A percentile compares a stretch with the other conserved stretches of the same genome.
phyloP scores from a whole-genome alignment of 345 rosid genomes.

The Rhodomyrtus tomentosa region DNA sequence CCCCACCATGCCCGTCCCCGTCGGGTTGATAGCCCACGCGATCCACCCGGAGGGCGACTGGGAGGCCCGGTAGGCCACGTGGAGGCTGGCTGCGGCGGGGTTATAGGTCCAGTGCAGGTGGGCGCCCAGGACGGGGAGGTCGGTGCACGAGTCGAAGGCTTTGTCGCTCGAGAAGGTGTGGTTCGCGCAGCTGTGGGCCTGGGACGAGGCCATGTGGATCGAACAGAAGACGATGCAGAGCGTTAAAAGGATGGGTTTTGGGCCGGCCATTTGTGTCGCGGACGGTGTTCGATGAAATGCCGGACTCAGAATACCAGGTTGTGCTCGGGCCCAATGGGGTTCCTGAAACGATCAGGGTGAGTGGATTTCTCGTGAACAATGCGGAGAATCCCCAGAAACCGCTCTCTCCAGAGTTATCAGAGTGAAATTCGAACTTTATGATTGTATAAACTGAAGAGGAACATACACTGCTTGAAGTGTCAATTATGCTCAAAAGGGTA shows the following conservation, averaged over 20 bases:
- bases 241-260: not conserved
- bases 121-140: slow-evolving; percentile 20
- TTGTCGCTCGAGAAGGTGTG: slow-evolving; percentile 12
- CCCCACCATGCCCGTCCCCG: slow-evolving; percentile 20
- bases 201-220: not conserved
- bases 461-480: not conserved
- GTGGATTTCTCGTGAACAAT: not conserved
- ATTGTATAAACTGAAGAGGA: not conserved
- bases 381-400: not conserved
- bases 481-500: not conserved
- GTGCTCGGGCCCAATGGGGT: not conserved
- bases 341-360: not conserved
- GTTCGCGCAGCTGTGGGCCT: slow-evolving; percentile 3
- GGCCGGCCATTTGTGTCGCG: not conserved
- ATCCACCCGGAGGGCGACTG: slow-evolving; percentile 26
- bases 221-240: not conserved
- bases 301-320: not conserved
- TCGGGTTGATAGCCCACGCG: slow-evolving; percentile 48
- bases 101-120: slow-evolving; percentile 31
- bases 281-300: not conserved
- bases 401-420: not conserved
- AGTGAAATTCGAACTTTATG: not conserved
- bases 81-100: slow-evolving; percentile 6
- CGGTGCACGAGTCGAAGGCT: slow-evolving; percentile 9
- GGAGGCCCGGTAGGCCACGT: slow-evolving; percentile 29